Base-by-base conservation (phyloP, 441 rosid species). In the Dalechampia spathulata region DNA sequence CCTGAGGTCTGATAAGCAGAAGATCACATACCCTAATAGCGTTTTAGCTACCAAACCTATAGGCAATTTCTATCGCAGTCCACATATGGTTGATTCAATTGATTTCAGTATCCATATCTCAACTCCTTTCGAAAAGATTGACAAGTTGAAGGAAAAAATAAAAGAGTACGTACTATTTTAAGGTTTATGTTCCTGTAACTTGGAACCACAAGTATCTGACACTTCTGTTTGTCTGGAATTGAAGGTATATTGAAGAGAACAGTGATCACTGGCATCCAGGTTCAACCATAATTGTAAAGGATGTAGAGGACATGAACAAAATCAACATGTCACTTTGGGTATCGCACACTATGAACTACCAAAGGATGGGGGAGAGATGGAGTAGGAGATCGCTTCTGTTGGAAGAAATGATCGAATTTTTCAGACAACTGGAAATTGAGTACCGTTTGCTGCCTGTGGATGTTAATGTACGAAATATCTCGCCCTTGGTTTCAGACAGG, bases 1-100 rank as follows among this genome's bases (percentile, higher is more conserved):
- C 48, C 60, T 84, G 57, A 76, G 84, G 69, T 60, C 50, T 38
- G 82, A 87, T 49, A 76, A 83, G 57, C 92, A 84, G 60, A 85
- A 85, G 71, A 70, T 87, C 28, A 64, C 59, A 4, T 82, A 74
- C 58, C 90, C 85, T 0, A 85, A 87, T 51, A 62, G 76, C 11
- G 64, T 78, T 60, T 66, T 87, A 47, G 77, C 87, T n/a, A 74
- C 76, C 16, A 84, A 80, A 67, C 75, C 87, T 11, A 82, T 87
- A 6, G 80, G 83, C 30, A 84, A 84, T 59, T 82, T 66, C 75
- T 76, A 79, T 44, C 75, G 92, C 22, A 87, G 96, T 67, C 96
- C 92, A 1, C 78, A 83, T 42, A 82, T 82, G 90, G 53, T 46
- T 6, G 92, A 87, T 7, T 45, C 48, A 1, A 63, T 87, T 1